Percentiles rank a stretch among this genome's conserved stretches.
These are phyloP conservation scores for Pleurostoma richardsiae DNA, from an alignment of 2,329 filamentous ascomycete genomes.

Conservation along the genomic window DNA sequence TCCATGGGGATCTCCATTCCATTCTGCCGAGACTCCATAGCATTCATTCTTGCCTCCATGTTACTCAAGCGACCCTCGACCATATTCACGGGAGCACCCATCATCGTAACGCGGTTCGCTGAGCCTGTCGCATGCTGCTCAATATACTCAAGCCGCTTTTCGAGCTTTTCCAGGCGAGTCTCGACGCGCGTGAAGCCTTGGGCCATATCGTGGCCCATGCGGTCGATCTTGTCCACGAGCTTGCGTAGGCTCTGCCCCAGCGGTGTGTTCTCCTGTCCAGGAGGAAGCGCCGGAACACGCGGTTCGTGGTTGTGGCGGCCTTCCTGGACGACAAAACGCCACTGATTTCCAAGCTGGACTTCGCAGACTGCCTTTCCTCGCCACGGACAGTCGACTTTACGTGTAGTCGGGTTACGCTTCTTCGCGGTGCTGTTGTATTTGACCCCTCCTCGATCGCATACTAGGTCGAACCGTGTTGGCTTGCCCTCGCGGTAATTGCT, in stretches of 20 bases:
- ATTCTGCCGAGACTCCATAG: constrained; percentile 25
- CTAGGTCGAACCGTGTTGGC: constrained; percentile 57
- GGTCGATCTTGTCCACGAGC: constrained; percentile 55
- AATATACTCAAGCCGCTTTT: constrained; percentile 45
- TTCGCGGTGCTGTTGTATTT: constrained; percentile 62
- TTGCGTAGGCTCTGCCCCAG: constrained; percentile 53
- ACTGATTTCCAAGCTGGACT: constrained; percentile 57
- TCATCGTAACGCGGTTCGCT: constrained; percentile 12
- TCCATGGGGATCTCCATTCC: constrained; percentile 32
- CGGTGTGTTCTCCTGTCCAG: constrained; percentile 53
- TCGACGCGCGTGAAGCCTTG: constrained; percentile 48
- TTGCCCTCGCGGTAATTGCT: constrained; percentile 61
- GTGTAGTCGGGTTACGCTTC: constrained; percentile 59
- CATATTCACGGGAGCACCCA: constrained; percentile 10
- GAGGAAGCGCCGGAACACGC: constrained; percentile 46
- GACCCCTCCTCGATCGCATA: constrained; percentile 58
- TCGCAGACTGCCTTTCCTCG: constrained; percentile 60
- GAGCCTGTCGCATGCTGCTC: constrained; percentile 27
- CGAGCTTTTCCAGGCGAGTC: constrained; percentile 43
- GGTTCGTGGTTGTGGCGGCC: constrained; percentile 58
- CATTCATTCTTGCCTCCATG: constrained; percentile 29
- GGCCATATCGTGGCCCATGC: constrained; percentile 50
- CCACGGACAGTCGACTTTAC: constrained; percentile 60
- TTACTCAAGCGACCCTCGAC: constrained; percentile 20
- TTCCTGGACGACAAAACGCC: constrained; percentile 59